A percentile compares a stretch with the other conserved stretches of the same genome.
Evolutionary conservation across 495 filamentous ascomycete species (phyloP).

Genomic region (Neurospora sp.): DNA sequence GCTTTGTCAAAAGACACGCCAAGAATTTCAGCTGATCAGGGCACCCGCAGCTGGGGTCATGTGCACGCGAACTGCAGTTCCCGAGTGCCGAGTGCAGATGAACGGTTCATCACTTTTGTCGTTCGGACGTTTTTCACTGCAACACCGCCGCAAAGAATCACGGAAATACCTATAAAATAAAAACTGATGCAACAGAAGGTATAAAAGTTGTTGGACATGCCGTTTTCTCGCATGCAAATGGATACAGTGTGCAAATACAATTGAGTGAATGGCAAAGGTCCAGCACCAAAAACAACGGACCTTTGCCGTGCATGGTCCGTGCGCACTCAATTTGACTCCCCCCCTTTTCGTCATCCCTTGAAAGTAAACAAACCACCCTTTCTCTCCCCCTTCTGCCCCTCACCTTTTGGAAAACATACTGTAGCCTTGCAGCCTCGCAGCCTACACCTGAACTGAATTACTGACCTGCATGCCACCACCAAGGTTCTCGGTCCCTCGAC

Average conservation of each 20-base stretch:
- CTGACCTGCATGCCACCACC: neutral
- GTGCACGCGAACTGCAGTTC: neutral
- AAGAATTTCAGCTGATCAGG: neutral
- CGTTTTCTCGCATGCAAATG: neutral
- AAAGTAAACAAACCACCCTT: neutral
- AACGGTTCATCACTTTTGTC: neutral
- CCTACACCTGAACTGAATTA: neutral
- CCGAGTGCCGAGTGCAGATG: neutral
- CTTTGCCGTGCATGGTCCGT: neutral
- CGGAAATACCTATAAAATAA: neutral
- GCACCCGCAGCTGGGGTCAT: neutral
- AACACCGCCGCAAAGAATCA: neutral
- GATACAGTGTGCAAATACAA: neutral
- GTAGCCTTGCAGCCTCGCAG: neutral
- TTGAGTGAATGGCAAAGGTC: neutral
- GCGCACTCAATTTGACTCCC: neutral
- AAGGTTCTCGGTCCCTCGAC: neutral
- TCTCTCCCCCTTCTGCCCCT: neutral
- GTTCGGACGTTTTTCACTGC: neutral
- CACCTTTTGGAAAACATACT: neutral
- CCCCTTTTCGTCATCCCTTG: neutral
- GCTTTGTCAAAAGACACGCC: neutral
- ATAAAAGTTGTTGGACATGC: neutral
- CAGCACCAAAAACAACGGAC: neutral
- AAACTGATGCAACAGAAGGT: too few species aligned